Evolutionary conservation across 345 rosid genomes (phyloP).

Genomic region (Camelina neglecta): DNA sequence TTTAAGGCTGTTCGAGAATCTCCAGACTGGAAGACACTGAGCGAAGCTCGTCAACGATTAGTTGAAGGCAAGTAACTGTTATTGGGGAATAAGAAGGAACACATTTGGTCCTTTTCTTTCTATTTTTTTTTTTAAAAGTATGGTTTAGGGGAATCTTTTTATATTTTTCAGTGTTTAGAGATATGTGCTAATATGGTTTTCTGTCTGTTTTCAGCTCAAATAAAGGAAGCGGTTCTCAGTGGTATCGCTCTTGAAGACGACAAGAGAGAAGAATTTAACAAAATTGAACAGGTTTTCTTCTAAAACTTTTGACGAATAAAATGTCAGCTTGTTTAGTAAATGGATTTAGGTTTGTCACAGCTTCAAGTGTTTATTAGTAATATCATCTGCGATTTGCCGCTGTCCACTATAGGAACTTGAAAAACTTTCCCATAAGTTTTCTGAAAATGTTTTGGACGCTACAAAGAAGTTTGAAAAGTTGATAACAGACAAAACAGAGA

Average conservation of each 20-base stretch:
- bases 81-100: not conserved
- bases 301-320: not conserved
- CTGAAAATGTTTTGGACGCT: conserved; percentile 88
- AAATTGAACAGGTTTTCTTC: conserved; percentile 82
- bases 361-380: not conserved
- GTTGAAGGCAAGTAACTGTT: conserved; percentile 66
- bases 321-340: conserved; percentile 17
- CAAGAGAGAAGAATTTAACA: conserved; percentile 86
- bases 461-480: conserved; percentile 90
- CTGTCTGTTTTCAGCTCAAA: conserved; percentile 59
- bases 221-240: conserved; percentile 87
- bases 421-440: conserved; percentile 76
- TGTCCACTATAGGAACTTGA: conserved; percentile 68
- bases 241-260: conserved; percentile 94
- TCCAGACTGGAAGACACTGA: conserved; percentile 67
- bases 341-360: conserved; percentile 10
- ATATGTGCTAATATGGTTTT: conserved; percentile 29
- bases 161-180: not conserved
- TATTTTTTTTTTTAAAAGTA: not conserved
- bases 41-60: conserved; percentile 71
- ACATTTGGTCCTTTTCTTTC: not conserved
- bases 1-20: conserved; percentile 76
- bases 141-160: not conserved
- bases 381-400: conserved; percentile 3
- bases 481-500: conserved; percentile 75